phyloP scores from a whole-genome alignment of 371 early-diverging fungal genomes.

The Smittium mucronatum region DNA sequence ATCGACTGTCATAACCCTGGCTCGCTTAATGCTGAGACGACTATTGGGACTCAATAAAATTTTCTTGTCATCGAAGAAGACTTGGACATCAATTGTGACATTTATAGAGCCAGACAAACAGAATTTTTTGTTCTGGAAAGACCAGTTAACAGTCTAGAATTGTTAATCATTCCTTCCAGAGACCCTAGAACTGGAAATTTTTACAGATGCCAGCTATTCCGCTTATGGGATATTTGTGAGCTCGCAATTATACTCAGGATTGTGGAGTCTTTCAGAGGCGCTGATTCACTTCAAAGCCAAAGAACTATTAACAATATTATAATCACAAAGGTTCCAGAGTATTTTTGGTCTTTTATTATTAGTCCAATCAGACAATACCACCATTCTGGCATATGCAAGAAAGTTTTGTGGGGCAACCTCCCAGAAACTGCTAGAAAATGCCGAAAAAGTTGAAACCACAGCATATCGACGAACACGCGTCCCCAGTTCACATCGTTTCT shows the following conservation, averaged over 20 bases:
- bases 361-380: not conserved
- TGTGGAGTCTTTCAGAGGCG: not conserved
- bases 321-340: not conserved
- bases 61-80: not conserved
- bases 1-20: not conserved
- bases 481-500: not conserved
- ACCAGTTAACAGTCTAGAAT: not conserved
- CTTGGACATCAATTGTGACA: not conserved
- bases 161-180: not conserved
- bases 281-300: not conserved
- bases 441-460: not conserved
- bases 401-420: not conserved
- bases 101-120: slow-evolving; percentile 2
- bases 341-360: not conserved
- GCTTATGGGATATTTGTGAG: not conserved
- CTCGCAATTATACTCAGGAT: not conserved
- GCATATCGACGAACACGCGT: not conserved
- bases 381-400: not conserved
- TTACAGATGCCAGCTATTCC: not conserved
- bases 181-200: not conserved
- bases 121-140: not conserved
- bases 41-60: not conserved
- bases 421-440: not conserved
- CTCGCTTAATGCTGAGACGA: not conserved
- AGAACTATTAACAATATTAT: not conserved